Evolutionary conservation across 192 early-diverging fungal species (phyloP), one percentile per base, ranked within the genome.

Genomic region (Gigaspora rosea): DNA sequence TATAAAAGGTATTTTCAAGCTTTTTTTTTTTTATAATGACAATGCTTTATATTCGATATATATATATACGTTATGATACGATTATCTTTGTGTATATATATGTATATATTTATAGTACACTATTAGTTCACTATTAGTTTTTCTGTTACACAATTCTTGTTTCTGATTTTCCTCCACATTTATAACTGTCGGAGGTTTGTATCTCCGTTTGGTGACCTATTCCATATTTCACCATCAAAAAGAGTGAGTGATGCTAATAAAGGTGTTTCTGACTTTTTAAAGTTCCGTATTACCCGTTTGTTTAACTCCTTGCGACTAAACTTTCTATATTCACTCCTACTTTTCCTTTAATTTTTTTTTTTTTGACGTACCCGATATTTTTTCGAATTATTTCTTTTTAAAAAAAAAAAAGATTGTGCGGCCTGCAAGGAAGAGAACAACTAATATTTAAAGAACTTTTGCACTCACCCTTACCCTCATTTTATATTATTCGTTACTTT

Each of bases 231-330:
- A 41, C 41, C 54, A 57, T 57, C 54, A 7, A 15, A 54, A 57
- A 57, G n/a, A 57, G 54, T 61, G 58, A 9, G 32, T 61, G 59
- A 20, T 62, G 22, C n/a, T 32, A 62, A 62, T 62, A 62, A 62
- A 22, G 22, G 22, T 33, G 59, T 62, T 62, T 62, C 59, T 35
- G 27, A 63, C 32, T 63, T 63, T 61, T 62, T 62, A 62, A 62
- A 63, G 32, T 63, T 62, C 27, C n/a, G 9, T 62, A 62, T 62
- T 20, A 32, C 59, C 41, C 59, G 20, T 62, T 66, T 66, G 64
- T 66, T 66, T 66, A 41, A 66, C 64, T 66, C 36, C 64, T 66
- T 66, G 64, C 64, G 32, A 66, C 64, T 33, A n/a, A 9, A 66
- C 33, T 41, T 18, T 66, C 36, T 66, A 32, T 62, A 32, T 62